A percentile compares a stretch with the other conserved stretches of the same genome.
These are phyloP conservation scores for Lathyrus aphaca DNA, from an alignment of 306 rosid species.

Conservation along the genomic window DNA sequence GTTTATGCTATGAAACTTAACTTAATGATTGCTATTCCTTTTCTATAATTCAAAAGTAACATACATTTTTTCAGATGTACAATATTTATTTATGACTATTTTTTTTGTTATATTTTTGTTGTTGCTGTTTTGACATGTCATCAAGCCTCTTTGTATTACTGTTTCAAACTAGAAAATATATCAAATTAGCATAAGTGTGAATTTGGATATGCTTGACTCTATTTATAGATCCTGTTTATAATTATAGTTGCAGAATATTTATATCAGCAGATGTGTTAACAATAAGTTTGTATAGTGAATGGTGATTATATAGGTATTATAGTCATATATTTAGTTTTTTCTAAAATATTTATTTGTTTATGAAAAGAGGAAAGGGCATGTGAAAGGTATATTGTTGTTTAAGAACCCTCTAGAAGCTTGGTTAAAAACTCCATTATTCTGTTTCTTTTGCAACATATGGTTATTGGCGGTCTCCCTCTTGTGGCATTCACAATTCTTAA, in stretches of 20 bases:
- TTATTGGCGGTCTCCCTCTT: conserved; percentile 91
- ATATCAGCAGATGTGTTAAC: conserved; percentile 8
- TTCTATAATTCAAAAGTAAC: neutral
- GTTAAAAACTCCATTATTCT: conserved; percentile 9
- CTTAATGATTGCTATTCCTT: neutral
- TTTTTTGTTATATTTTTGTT: neutral
- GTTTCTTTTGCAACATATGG: conserved; percentile 77
- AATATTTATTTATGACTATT: neutral
- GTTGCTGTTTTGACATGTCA: neutral
- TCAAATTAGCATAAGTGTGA: conserved; percentile 12
- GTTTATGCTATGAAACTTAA: conserved; percentile 23
- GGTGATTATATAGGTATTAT: conserved; percentile 5
- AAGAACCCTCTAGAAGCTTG: conserved; percentile 25
- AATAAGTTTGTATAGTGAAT: conserved; percentile 8
- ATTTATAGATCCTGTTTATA: conserved; percentile 10
- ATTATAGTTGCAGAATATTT: conserved; percentile 19
- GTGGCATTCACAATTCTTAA: conserved; percentile 61
- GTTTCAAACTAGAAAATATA: neutral
- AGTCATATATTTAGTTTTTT: conserved; percentile 1
- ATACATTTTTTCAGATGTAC: conserved; percentile 19
- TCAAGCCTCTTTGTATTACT: conserved; percentile 1
- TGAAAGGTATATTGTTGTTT: neutral
- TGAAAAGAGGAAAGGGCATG: neutral
- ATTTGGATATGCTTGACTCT: conserved; percentile 22
- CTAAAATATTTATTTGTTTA: neutral